These are phyloP conservation scores for Lagerstroemia speciosa DNA, from an alignment of 345 rosid species.

Conservation along the genomic window DNA sequence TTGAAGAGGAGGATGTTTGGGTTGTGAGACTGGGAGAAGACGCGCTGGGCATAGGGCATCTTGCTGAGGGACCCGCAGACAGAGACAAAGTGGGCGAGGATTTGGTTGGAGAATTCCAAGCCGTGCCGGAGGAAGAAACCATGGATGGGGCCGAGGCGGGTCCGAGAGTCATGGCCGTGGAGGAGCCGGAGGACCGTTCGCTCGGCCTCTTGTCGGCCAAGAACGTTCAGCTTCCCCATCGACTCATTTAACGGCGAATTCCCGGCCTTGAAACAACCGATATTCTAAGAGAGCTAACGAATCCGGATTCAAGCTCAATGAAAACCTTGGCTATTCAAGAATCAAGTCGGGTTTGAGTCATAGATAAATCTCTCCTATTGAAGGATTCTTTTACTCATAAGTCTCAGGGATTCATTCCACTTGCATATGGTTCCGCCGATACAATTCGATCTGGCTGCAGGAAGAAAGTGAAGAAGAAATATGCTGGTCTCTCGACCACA, in stretches of 20 bases:
- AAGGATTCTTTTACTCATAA: too few species aligned
- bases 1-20: slow-evolving; percentile 19
- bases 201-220: slow-evolving; percentile 12
- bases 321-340: too few species aligned
- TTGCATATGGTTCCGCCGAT: too few species aligned
- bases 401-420: too few species aligned
- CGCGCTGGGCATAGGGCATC: slow-evolving; percentile 11
- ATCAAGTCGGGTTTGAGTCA: too few species aligned
- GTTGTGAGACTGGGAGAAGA: slow-evolving; percentile 11
- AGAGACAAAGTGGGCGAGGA: slow-evolving; percentile 19
- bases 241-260: not conserved
- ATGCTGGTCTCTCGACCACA: too few species aligned
- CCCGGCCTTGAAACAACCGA: not conserved
- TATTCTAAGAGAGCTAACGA: not conserved
- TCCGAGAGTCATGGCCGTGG: slow-evolving; percentile 11
- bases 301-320: too few species aligned
- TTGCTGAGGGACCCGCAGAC: slow-evolving; percentile 9
- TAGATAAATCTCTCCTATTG: too few species aligned
- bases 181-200: slow-evolving; percentile 17
- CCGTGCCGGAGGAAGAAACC: slow-evolving; percentile 18
- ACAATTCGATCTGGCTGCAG: too few species aligned
- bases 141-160: slow-evolving; percentile 11
- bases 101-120: slow-evolving; percentile 15
- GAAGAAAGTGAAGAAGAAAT: too few species aligned
- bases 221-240: slow-evolving; percentile 10